Evolutionary conservation across 192 early-diverging fungal species (phyloP), one percentile per base, ranked within the genome.

Genomic region (Geranomyces variabilis): DNA sequence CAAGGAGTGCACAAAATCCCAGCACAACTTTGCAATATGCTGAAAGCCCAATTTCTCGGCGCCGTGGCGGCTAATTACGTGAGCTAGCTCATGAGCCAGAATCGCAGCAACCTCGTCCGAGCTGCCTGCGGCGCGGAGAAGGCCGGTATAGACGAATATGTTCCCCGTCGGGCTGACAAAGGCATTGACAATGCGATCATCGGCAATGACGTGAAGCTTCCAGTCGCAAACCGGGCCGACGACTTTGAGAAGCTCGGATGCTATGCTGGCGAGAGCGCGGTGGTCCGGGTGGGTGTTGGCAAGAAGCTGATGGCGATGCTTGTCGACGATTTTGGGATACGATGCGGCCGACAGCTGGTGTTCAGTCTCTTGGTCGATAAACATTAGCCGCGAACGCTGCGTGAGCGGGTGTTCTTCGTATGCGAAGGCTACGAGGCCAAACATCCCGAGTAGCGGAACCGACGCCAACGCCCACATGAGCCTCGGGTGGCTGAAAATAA

Each of bases 61-160:
- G 26, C 43, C 69, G 62, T 80, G 82, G 13, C 79, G 43, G 13
- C 58, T 71, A 15, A 80, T 44, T 22, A 80, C 79, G 48, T 80
- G 79, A 28, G 79, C 74, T 10, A 83, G 60, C 48, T 80, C 79
- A 67, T 83, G 79, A 2, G 74, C 74, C 9, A 82, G 64, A 29
- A 82, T 62, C 19, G 75, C 77, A 4, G 77, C 77, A 13, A 82
- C 55, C 19, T 76, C 70, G 56, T 81, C 80, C 1, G 28, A 30
- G 33, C 19, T 41, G 17, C 15, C 63, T n/a, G 70, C 62, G 17
- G 55, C 41, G 33, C 51, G 7, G 45, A 81, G n/a, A 13, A 81
- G 41, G 7, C 80, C 80, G 4, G 78, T 80, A 61, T 81, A 83
- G 0, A 83, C 77, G 68, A 80, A 80, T 21, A 83, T 80, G 43